A percentile compares a stretch with the other conserved stretches of the same genome.
Conservation (phyloP, 768 basidiomycete species). For the Daedalea quercina region DNA sequence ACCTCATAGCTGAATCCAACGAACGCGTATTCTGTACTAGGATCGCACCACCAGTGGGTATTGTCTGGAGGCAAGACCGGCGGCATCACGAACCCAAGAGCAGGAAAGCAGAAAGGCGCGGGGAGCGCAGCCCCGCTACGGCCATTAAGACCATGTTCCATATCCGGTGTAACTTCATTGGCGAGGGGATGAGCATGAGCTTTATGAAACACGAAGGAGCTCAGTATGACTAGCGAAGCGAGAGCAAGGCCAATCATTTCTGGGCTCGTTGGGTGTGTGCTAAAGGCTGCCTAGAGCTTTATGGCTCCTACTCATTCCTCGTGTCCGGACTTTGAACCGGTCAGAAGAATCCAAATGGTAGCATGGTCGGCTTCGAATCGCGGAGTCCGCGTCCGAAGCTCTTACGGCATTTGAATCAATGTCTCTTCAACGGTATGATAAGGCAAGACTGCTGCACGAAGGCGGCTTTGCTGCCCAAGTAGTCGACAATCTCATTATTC, state of each 20-base stretch:
- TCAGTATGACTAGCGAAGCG: not conserved
- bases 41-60: slow-evolving; percentile 46
- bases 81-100: slow-evolving; percentile 50
- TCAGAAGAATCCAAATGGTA: not conserved
- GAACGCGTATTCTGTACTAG: slow-evolving; percentile 63
- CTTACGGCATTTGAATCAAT: too few relatives aligned
- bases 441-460: too few relatives aligned
- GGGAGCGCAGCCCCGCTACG: slow-evolving; percentile 1
- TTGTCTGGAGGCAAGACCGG: slow-evolving; percentile 30
- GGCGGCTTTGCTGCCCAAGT: too few relatives aligned
- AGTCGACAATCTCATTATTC: too few relatives aligned
- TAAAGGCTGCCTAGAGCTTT: not conserved
- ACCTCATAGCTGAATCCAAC: slow-evolving; percentile 76
- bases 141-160: not conserved
- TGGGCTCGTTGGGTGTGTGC: not conserved
- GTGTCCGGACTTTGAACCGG: too few relatives aligned
- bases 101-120: slow-evolving; percentile 31
- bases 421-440: too few relatives aligned
- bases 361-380: too few relatives aligned
- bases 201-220: not conserved
- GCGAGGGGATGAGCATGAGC: not conserved
- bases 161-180: not conserved
- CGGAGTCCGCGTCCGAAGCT: too few relatives aligned
- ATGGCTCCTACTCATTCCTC: not conserved
- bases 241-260: not conserved